Evolutionary conservation across 1,284 basidiomycete species (phyloP).

Genomic region (Puccinia horiana): DNA sequence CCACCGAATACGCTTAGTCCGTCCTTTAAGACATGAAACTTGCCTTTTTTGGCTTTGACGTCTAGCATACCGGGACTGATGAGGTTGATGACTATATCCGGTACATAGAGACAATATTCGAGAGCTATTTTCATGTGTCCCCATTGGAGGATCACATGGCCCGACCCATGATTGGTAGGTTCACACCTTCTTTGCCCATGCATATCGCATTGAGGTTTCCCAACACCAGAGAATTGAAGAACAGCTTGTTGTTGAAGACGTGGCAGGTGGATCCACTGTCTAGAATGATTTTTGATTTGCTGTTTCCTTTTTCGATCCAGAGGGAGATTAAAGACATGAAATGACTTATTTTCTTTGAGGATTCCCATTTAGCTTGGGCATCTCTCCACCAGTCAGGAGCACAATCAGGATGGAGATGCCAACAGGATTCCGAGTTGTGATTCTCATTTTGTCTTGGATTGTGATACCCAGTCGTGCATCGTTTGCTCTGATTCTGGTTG

Average conservation of each 20-base stretch:
- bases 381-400: neutral
- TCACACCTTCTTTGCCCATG: neutral
- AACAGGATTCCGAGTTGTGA: neutral
- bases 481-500: too few species aligned
- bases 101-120: neutral
- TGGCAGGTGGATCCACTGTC: neutral
- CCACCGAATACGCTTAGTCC: neutral
- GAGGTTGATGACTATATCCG: neutral
- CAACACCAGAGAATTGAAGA: too few species aligned
- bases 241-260: neutral
- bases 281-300: too few species aligned
- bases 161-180: neutral
- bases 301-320: neutral
- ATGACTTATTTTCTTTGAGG: neutral
- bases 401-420: neutral
- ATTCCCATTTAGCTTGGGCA: too few species aligned
- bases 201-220: neutral
- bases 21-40: neutral
- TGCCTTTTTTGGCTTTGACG: neutral
- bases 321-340: too few species aligned
- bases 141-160: neutral
- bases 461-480: neutral
- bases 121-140: neutral
- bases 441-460: neutral
- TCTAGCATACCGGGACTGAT: neutral